phyloP scores from a whole-genome alignment of 2,329 filamentous ascomycete species.

The Plenodomus lindquistii region DNA sequence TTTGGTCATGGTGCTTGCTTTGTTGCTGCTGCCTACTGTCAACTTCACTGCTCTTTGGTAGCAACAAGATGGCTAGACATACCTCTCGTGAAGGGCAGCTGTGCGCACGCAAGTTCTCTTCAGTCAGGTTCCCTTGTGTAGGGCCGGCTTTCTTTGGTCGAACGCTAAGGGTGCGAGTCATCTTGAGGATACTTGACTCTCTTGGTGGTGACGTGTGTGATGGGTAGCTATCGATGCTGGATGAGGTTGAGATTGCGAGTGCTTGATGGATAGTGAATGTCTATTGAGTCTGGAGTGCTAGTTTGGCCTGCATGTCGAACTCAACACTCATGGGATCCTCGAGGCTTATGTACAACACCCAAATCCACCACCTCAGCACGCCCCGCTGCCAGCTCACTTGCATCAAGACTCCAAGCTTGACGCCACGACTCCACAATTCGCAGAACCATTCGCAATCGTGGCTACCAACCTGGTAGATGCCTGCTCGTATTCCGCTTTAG shows the following conservation, averaged over 20 bases:
- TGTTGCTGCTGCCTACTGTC: slow-evolving; percentile 7
- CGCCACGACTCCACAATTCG: slow-evolving; percentile 20
- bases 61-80: slow-evolving; percentile 1
- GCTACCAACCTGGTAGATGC: slow-evolving; percentile 27
- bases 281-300: not conserved
- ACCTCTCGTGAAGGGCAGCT: slow-evolving; percentile 31
- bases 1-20: slow-evolving; percentile 2
- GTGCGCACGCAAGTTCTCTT: slow-evolving; percentile 38
- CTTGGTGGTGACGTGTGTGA: not conserved
- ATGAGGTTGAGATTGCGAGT: not conserved
- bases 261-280: not conserved
- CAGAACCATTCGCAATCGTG: slow-evolving; percentile 24
- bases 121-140: slow-evolving; percentile 22
- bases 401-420: slow-evolving; percentile 19
- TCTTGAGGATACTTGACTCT: slow-evolving; percentile 1
- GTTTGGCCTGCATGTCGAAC: not conserved
- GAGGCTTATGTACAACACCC: slow-evolving; percentile 14
- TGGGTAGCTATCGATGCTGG: not conserved
- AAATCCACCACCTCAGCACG: slow-evolving; percentile 10
- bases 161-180: slow-evolving; percentile 12
- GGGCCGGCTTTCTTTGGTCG: not conserved
- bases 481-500: slow-evolving; percentile 21
- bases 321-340: not conserved
- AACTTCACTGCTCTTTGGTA: slow-evolving; percentile 1
- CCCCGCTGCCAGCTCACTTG: slow-evolving; percentile 15